phyloP scores from a whole-genome alignment of 2,329 filamentous ascomycete genomes.

The Camillea tinctor region DNA sequence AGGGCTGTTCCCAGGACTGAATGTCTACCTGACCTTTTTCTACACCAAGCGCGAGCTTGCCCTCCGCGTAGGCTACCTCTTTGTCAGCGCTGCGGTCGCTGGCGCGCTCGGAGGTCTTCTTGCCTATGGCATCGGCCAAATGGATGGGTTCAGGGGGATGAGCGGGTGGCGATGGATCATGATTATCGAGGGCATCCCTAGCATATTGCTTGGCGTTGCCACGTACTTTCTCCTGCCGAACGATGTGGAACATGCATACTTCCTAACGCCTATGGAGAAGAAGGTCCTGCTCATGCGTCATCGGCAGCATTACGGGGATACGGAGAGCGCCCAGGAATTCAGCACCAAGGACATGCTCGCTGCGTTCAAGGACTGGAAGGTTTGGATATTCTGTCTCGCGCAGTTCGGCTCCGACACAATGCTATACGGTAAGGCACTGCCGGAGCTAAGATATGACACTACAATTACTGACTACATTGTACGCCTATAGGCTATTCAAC shows the following conservation, averaged over 20 bases:
- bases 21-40: conserved; percentile 62
- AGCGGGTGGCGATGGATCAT: conserved; percentile 73
- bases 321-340: conserved; percentile 45
- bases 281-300: conserved; percentile 44
- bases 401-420: conserved; percentile 76
- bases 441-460: neutral
- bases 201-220: conserved; percentile 53
- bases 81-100: conserved; percentile 67
- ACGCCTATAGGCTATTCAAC: conserved; percentile 62
- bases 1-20: conserved; percentile 29
- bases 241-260: conserved; percentile 59
- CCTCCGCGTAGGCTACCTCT: conserved; percentile 70
- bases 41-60: conserved; percentile 74
- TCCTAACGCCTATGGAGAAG: conserved; percentile 57
- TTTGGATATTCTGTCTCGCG: conserved; percentile 66
- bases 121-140: conserved; percentile 70
- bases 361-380: conserved; percentile 73
- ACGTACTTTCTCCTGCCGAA: conserved; percentile 61
- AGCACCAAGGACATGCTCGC: conserved; percentile 61
- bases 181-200: conserved; percentile 50
- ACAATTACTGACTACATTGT: conserved; percentile 4
- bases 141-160: conserved; percentile 65
- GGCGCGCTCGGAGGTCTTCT: conserved; percentile 72
- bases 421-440: conserved; percentile 55
- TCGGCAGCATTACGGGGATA: conserved; percentile 46